phyloP scores from a whole-genome alignment of 768 basidiomycete genomes.

The Auricularia cornea region DNA sequence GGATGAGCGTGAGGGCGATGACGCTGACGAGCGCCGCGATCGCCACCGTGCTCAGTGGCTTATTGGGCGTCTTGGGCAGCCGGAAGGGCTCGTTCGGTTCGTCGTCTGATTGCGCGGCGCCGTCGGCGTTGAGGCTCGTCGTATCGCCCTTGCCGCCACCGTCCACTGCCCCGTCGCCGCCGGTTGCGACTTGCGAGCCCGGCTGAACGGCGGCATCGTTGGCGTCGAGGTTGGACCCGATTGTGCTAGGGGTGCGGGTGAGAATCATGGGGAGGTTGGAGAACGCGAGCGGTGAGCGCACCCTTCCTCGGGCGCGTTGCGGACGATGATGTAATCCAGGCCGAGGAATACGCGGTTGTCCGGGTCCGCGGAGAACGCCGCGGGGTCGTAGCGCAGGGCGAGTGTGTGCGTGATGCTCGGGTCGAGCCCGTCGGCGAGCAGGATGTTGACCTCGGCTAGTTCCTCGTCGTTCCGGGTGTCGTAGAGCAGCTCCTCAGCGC shows the following conservation, averaged over 20 bases:
- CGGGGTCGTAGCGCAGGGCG: neutral
- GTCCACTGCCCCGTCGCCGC: neutral
- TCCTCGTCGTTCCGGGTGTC: neutral
- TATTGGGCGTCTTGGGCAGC: neutral
- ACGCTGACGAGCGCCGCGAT: neutral
- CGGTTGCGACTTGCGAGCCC: neutral
- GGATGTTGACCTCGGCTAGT: neutral
- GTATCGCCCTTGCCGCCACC: neutral
- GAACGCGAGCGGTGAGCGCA: no score
- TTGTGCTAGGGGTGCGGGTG: no score
- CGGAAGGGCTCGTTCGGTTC: neutral
- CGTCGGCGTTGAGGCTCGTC: neutral
- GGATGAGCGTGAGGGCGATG: neutral
- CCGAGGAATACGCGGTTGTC: neutral
- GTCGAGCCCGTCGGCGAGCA: neutral
- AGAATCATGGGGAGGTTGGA: no score
- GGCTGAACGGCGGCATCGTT: neutral
- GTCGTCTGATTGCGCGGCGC: no score
- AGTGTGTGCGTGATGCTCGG: neutral
- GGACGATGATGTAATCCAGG: neutral
- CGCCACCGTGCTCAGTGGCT: neutral
- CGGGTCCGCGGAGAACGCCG: neutral
- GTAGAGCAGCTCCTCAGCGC: neutral
- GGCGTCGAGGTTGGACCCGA: neutral
- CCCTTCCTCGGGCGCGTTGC: neutral